Evolutionary conservation across 768 basidiomycete genomes (phyloP), one percentile per base, ranked within the genome.

Genomic region (Boletus vermiculosoides): DNA sequence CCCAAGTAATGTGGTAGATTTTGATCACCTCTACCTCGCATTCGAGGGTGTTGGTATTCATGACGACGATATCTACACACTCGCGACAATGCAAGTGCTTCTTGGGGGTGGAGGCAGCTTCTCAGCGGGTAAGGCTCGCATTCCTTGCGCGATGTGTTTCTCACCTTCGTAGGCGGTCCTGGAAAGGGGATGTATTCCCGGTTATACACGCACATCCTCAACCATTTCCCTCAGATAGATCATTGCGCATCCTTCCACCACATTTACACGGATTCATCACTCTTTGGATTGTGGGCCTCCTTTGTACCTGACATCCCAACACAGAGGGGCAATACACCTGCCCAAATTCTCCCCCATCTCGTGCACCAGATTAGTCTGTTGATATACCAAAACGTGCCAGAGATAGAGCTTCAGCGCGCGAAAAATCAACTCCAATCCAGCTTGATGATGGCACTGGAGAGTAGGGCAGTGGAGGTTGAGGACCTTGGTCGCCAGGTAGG

Each of bases 151-250:
- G 49, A 45, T 30, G 34, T 5, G 20, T 33, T 39, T 56, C 59
- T 54, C 52, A 63, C 51, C 49, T 50, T 23, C 8, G 4, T 64
- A 82, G 94, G 96, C 61, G 96, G 96, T 4, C 96, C 96, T 3
- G 96, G 96, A 16, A 98, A 98, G 77, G 96, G 96, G 65, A 98
- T 98, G 96, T 98, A 97, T 79, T 94, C 94, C 34, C 88, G 96
- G 25, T 76, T 98, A 30, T 98, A 98, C 77, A 96, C 94, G 11
- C 87, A 94, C 69, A 93, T 98, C 66, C 85, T 98, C 56, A 98
- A 98, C 71, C 89, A 92, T 67, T 92, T 94, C 77, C 84, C 93
- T 50, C 87, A 92, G 67, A 83, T 98, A 66, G 96, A 98, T 72
- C 92, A 94, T 72, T 98, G 95, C 71, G 88, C 91, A 10, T 88